A percentile compares a stretch with the other conserved stretches of the same genome.
These are phyloP conservation scores for Echeveria elegans DNA, from an alignment of 164 flowering plant genomes.

Conservation along the genomic window DNA sequence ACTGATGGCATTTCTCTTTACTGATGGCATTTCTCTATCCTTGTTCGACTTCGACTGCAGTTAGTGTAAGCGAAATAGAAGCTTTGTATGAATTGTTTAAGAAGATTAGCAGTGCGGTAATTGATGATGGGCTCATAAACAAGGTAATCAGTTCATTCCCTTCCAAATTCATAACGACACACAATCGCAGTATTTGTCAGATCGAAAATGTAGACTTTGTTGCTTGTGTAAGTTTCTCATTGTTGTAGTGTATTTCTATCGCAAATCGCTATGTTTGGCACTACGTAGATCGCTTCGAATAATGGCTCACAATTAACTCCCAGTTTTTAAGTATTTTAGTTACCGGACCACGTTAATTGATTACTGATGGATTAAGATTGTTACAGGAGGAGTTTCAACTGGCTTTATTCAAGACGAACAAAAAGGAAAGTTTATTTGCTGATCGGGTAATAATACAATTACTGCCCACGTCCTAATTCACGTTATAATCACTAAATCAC, in stretches of 20 bases:
- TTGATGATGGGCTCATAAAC: conserved; percentile 61
- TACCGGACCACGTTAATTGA: background rate
- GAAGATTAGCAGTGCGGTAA: conserved; percentile 57
- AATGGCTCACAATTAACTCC: background rate
- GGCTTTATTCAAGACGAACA: conserved; percentile 54
- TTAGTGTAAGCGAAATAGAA: conserved; percentile 65
- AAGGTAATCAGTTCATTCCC: conserved; percentile 25
- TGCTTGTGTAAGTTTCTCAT: background rate
- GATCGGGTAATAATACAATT: background rate
- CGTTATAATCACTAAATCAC: background rate
- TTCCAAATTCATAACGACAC: background rate
- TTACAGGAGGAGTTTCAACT: conserved; percentile 63
- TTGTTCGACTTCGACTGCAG: conserved; percentile 22
- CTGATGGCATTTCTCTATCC: background rate
- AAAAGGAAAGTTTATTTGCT: conserved; percentile 28
- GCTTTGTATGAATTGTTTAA: conserved; percentile 55
- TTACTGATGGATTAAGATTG: background rate
- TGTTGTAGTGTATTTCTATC: background rate
- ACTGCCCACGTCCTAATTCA: background rate
- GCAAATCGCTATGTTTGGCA: background rate
- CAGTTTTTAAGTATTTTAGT: background rate
- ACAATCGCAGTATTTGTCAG: background rate
- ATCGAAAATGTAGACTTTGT: background rate
- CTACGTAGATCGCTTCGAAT: background rate
- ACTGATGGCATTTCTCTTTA: background rate